Base-by-base conservation (phyloP, 345 rosid species). In the Euphorbia lathyris region DNA sequence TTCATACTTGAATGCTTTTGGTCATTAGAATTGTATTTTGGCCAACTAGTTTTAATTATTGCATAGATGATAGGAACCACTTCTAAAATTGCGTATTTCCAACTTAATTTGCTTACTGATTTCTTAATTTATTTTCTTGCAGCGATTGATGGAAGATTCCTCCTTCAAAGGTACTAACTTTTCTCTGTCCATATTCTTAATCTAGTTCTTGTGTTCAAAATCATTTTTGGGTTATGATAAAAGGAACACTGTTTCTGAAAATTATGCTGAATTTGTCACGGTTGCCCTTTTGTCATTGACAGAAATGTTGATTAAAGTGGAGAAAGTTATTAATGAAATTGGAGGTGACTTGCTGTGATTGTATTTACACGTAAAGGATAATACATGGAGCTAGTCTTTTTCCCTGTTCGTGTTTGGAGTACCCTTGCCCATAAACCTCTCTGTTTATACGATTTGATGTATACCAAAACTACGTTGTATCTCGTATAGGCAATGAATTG, bases 101-200 rank as follows among this genome's bases (percentile, higher is more conserved):
- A 12, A 50, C 50, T 75, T 40, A 23, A 10, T 19, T 47, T 9
- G 25, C 42, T n/a, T 45, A 26, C 29, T 76, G 47, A 36, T 59
- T 66, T 58, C 13, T 38, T 71, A 13, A 53, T 71, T 67, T 76
- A 67, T 77, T 68, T 76, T 70, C 69, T 75, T 65, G 79, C 87
- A 91, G 97, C 86, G 70, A 71, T 89, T 78, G 78, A 88, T 89
- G 94, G 92, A 86, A 72, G 96, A 91, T 84, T 82, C 94, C 27
- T 77, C 91, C 50, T 91, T 93, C 82, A 94, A 88, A 80, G 98
- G 96, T 91, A 73, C 57, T 61, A 69, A 75, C 23, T 72, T 67
- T 67, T 62, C 50, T 66, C 7, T 57, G 53, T 65, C 8, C 67
- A 45, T 26, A 62, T 45, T 70, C 25, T 64, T 63, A 69, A 65